Base-by-base conservation (phyloP, 176 grass and related monocot species). In the Triticum urartu region DNA sequence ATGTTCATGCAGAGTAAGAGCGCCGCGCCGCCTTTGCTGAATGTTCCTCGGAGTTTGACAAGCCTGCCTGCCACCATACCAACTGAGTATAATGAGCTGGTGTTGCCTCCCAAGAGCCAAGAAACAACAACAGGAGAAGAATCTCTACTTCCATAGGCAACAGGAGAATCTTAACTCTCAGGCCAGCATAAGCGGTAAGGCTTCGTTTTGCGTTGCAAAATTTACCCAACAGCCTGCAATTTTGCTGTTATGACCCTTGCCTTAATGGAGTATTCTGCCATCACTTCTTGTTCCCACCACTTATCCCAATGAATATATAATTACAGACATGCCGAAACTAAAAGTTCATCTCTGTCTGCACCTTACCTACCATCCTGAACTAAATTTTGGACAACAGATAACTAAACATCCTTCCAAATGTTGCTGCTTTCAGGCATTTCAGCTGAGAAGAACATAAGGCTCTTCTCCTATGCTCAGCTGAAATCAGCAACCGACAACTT, bases 401-500 rank as follows among this genome's bases (percentile, higher is more conserved):
- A 40, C 39, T 2, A 9, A 9, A 40, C 39, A 40, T 40, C 39
- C 39, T 40, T 40, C 36, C 34, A 35, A 38, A 7, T 38, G 34
- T 35, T 79, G 36, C 36, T 68, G 14, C 34, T 86, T 96, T 79
- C 92, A 99, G 97, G 86, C 24, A 91, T 99, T 86, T 91, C 89
- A 30, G 11, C 84, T 9, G 92, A 94, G 35, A 99, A 94, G 48
- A 96, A 99, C 85, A 87, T 96, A 85, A 90, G 71, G 72, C 77
- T 95, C 45, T 95, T 98, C 84, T 87, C 95, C 6, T 95, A 93
- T 83, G 72, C 61, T 56, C 93, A 98, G 62, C 63, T 98, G 65
- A 93, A 82, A 87, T 93, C 93, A 68, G 95, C 93, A 74, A 98
- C 93, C 11, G 83, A 90, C 79, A 93, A 90, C 87, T 95, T 98